Conservation (phyloP, 441 rosid genomes). For the Viola pubescens region DNA sequence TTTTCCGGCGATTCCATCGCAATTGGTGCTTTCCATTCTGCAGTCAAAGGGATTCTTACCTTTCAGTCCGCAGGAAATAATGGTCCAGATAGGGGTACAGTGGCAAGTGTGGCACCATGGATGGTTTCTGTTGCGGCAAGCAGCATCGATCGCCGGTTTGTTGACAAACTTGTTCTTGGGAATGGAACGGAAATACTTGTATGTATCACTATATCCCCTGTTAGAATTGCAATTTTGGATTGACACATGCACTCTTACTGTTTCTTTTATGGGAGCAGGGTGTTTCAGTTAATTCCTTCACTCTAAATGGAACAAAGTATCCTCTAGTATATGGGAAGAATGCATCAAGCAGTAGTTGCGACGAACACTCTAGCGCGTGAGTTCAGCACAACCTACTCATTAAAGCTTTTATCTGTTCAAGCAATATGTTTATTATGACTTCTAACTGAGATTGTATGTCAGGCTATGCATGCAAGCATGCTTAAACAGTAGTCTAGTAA, state of each 20-base stretch:
- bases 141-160: background rate
- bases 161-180: background rate
- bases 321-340: background rate
- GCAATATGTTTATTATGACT: background rate
- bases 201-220: background rate
- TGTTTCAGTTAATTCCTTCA: background rate
- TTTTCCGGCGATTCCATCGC: conserved; percentile 44
- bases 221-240: background rate
- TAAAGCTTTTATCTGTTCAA: background rate
- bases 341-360: background rate
- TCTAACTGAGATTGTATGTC: background rate
- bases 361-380: background rate
- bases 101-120: conserved; percentile 50
- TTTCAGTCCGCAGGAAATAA: conserved; percentile 62
- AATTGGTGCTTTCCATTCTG: conserved; percentile 49
- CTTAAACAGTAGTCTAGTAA: conserved; percentile 19
- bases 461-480: conserved; percentile 22
- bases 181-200: background rate
- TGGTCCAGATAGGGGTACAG: conserved; percentile 39
- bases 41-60: conserved; percentile 45
- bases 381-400: background rate
- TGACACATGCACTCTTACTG: background rate
- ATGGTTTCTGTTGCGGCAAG: background rate
- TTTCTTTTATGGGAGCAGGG: background rate
- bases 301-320: background rate